Percentiles rank a stretch among this genome's conserved stretches.
These are phyloP conservation scores for Sambucus nigra DNA, from an alignment of 129 eudicot genomes.

Conservation along the genomic window DNA sequence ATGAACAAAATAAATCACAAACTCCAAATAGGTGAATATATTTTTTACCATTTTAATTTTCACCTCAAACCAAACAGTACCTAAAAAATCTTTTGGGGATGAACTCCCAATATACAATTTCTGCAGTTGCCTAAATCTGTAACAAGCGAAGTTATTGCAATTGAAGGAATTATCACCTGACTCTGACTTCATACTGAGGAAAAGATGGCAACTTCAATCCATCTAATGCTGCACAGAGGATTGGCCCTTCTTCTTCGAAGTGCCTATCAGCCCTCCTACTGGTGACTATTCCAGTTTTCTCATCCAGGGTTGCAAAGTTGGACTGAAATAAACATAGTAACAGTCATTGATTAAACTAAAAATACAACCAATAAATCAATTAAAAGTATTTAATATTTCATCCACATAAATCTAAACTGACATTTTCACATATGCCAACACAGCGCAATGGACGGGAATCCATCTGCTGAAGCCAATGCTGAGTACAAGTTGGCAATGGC, in stretches of 20 bases:
- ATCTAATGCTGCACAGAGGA: constrained; percentile 93
- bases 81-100: no score
- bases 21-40: no score
- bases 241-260: constrained; percentile 96
- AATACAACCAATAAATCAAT: not conserved
- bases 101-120: not conserved
- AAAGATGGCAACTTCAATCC: constrained; percentile 81
- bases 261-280: constrained; percentile 97
- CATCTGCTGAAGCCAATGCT: no score
- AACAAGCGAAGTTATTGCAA: not conserved
- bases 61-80: no score
- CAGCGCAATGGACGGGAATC: not conserved
- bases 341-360: no score
- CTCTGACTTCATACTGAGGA: constrained; percentile 88
- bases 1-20: no score
- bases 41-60: no score
- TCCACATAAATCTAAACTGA: not conserved
- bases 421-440: not conserved
- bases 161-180: constrained; percentile 47
- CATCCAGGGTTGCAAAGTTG: constrained; percentile 89
- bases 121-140: not conserved
- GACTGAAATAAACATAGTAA: constrained; percentile 34
- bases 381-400: not conserved
- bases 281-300: constrained; percentile 72
- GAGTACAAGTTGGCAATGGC: no score